Evolutionary conservation across 805 yeast species (phyloP), one percentile per base, ranked within the genome.

Genomic region (Yarrowia sp.): DNA sequence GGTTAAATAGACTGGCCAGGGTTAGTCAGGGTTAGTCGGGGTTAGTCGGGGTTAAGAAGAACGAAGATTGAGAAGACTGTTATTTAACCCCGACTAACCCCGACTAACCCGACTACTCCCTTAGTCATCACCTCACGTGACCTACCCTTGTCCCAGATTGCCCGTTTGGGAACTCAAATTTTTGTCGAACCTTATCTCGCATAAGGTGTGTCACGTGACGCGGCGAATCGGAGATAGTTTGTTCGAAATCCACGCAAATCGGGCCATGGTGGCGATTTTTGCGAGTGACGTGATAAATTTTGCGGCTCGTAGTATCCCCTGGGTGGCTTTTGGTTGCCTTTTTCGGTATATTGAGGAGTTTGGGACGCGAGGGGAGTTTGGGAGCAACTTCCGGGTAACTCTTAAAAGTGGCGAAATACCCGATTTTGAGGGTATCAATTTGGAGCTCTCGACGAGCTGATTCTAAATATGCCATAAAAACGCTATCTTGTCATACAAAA

Each of bases 301-400:
- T 24, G n/a, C 24, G 0, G 13, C 3, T 12, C 8, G 14, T 13
- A 9, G 9, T 12, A 34, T n/a, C 20, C 24, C 30, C 6, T 33
- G 9, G 6, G 30, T n/a, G 30, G 13, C 6, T 34, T 2, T 7
- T 12, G 13, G 17, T 17, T 1, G 1, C 42, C 42, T 7, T 8
- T 34, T 36, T 13, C 4, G 43, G 17, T 4, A 13, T 19, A 52
- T 36, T 52, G 42, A 9, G 33, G 30, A 47, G 7, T 12, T 34
- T 13, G 15, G 19, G 47, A n/a, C 17, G 39, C 14, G 50, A 13
- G 33, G 33, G 49, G 39, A 58, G 64, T 58, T 58, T 58, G 64
- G 12, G 64, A 33, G 64, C 64, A 58, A 58, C 64, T 58, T 58
- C 64, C 64, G 64, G 64, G 64, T 58, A 58, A 58, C 40, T 34